phyloP scores from a whole-genome alignment of 345 rosid genomes.

The Cardamine chenopodiifolia region DNA sequence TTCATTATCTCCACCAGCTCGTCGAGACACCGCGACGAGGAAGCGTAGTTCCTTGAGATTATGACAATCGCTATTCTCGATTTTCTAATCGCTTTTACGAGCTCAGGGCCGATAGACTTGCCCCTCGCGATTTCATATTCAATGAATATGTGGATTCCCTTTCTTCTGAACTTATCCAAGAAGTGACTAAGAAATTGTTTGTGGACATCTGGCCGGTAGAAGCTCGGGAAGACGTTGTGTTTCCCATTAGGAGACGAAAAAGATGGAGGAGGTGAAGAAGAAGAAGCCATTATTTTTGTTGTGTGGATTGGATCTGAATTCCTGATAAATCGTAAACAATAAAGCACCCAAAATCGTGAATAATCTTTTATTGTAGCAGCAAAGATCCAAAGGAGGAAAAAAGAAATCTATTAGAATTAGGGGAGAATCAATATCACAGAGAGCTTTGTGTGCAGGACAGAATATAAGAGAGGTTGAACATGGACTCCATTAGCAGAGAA shows the following conservation, averaged over 20 bases:
- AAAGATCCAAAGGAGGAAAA: no score
- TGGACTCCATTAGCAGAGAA: no score
- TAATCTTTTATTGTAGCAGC: no score
- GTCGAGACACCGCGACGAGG: neutral
- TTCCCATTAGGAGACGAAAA: neutral
- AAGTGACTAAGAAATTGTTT: neutral
- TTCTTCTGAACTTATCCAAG: neutral
- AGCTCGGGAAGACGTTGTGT: neutral
- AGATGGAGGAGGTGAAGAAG: neutral
- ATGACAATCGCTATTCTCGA: neutral
- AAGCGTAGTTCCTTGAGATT: conserved; percentile 12
- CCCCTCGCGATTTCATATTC: rapidly evolving
- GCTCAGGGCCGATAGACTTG: neutral
- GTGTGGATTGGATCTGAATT: neutral
- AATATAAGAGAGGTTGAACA: no score
- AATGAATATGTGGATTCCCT: neutral
- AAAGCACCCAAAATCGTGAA: no score
- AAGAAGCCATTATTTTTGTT: neutral
- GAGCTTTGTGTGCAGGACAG: no score
- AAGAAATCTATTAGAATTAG: no score
- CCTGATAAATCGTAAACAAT: no score
- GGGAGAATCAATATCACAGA: no score
- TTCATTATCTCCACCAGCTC: conserved; percentile 29
- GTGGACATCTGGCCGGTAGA: neutral
- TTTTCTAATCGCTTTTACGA: neutral